A percentile compares a stretch with the other conserved stretches of the same genome.
These are phyloP conservation scores for Climacium dendroides DNA, from an alignment of 225 moss, liverwort and hornwort species.

Conservation along the genomic window DNA sequence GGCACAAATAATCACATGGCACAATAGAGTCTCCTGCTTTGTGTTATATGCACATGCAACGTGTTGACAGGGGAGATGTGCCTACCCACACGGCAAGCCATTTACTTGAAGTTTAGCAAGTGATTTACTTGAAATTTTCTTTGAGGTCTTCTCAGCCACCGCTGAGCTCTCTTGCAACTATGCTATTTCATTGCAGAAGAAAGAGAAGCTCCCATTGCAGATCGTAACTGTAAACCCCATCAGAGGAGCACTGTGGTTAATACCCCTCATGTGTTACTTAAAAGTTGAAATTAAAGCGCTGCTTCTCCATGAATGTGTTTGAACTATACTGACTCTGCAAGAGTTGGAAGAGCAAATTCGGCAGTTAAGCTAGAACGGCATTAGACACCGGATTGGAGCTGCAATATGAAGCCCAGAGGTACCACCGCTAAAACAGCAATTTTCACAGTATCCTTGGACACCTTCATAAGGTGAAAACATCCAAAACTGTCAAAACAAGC, in stretches of 20 bases:
- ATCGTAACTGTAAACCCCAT: not conserved
- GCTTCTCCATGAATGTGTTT: not conserved
- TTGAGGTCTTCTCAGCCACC: not conserved
- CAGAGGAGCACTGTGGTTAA: not conserved
- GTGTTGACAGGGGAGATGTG: not conserved
- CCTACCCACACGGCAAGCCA: not conserved
- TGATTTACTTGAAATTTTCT: not conserved
- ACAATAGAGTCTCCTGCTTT: not conserved
- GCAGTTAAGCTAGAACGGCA: too few species aligned
- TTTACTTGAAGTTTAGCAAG: not conserved
- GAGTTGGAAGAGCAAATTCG: not conserved
- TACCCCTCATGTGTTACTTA: too few species aligned
- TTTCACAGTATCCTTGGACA: not conserved
- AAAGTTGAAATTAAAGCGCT: too few species aligned
- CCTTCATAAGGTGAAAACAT: not conserved
- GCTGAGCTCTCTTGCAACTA: not conserved
- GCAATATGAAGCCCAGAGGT: not conserved
- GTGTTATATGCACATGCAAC: not conserved
- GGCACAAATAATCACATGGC: not conserved
- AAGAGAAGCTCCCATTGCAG: not conserved
- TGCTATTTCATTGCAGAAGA: not conserved
- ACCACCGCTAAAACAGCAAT: not conserved
- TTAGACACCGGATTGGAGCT: not conserved
- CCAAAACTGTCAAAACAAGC: fast-evolving
- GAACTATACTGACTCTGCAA: not conserved